phyloP scores from a whole-genome alignment of 257 asterid species.

The Nicotiana paniculata region DNA sequence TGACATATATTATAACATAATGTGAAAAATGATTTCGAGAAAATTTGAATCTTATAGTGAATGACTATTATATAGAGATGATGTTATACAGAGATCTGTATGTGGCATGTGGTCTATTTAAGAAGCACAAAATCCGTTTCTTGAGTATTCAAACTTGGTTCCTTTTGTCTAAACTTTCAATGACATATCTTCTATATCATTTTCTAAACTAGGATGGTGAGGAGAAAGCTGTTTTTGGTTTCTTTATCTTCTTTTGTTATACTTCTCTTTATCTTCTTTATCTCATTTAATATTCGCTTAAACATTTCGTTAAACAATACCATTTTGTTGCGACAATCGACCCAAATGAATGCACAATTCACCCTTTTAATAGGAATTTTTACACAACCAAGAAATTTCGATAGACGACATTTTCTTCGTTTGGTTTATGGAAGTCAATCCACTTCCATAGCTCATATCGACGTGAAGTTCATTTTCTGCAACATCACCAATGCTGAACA shows the following conservation, averaged over 20 bases:
- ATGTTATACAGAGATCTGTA: too few species aligned
- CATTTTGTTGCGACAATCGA: neutral
- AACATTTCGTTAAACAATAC: constrained; percentile 20
- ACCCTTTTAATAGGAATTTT: constrained; percentile 56
- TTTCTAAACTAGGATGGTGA: constrained; percentile 13
- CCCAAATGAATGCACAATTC: constrained; percentile 19
- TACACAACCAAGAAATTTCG: constrained; percentile 50
- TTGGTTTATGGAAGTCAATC: constrained; percentile 56
- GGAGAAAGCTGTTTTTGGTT: constrained; percentile 12
- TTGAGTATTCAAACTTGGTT: neutral
- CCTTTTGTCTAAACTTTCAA: neutral
- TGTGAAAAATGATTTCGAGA: too few species aligned
- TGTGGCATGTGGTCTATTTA: too few species aligned
- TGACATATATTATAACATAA: too few species aligned
- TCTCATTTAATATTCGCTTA: constrained; percentile 33
- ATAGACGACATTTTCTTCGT: constrained; percentile 71
- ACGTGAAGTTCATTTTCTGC: constrained; percentile 52
- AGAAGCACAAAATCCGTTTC: neutral
- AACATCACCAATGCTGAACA: constrained; percentile 57
- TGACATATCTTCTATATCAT: neutral
- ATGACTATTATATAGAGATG: too few species aligned
- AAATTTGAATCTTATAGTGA: too few species aligned
- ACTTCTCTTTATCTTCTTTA: constrained; percentile 33
- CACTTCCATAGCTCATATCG: constrained; percentile 35
- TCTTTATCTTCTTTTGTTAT: constrained; percentile 23